A percentile compares a stretch with the other conserved stretches of the same genome.
phyloP scores from a whole-genome alignment of 192 early-diverging fungal species.

The Linnemannia elongata region DNA sequence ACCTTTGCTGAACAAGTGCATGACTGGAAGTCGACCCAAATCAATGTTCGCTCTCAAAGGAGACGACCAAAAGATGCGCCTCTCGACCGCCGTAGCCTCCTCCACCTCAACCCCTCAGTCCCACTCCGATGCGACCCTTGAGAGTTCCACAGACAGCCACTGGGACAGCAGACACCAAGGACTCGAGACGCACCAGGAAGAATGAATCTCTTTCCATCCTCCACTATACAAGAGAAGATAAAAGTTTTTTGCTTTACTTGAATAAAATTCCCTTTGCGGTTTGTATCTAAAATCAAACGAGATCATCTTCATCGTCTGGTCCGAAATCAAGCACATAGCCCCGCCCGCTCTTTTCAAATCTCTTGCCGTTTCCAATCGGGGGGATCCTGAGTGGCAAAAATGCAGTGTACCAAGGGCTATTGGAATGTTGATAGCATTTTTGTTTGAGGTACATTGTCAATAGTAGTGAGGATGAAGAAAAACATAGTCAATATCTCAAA shows the following conservation, averaged over 20 bases:
- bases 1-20: neutral
- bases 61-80: neutral
- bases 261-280: neutral
- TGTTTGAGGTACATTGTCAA: neutral
- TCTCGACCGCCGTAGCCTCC: neutral
- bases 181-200: neutral
- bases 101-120: neutral
- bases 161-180: neutral
- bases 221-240: neutral
- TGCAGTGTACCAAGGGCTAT: constrained; percentile 64
- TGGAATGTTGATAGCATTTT: neutral
- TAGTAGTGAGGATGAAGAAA: neutral
- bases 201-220: neutral
- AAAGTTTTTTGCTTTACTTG: neutral
- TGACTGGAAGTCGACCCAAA: neutral
- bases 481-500: neutral
- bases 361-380: constrained; percentile 59
- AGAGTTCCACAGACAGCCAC: neutral
- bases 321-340: constrained; percentile 31
- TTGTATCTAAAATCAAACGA: constrained; percentile 7
- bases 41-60: neutral
- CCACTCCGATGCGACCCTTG: neutral
- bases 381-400: constrained; percentile 61
- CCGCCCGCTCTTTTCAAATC: constrained; percentile 41
- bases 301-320: constrained; percentile 10